A percentile compares a stretch with the other conserved stretches of the same genome.
Conservation (phyloP, 768 basidiomycete genomes). For the Suillus ampliporus region DNA sequence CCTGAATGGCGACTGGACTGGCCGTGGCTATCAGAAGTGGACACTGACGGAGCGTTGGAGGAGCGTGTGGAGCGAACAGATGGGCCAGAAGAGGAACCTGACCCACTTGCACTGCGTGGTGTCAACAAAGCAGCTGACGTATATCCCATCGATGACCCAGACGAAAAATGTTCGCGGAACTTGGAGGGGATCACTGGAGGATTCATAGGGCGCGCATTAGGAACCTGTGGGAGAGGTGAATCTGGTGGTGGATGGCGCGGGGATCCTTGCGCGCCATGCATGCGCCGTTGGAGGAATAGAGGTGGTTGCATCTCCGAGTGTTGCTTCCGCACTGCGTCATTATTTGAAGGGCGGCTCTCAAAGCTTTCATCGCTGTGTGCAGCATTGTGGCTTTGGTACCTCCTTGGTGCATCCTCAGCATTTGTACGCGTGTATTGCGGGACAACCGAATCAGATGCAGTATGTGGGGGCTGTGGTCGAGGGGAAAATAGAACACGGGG, state of each 20-base stretch:
- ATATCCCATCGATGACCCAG: constrained; percentile 30
- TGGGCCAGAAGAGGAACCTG: constrained; percentile 35
- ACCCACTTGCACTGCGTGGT: constrained; percentile 28
- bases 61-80: constrained; percentile 33
- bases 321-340: constrained; percentile 18
- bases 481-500: constrained; percentile 28
- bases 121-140: constrained; percentile 22
- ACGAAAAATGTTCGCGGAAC: constrained; percentile 40
- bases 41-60: constrained; percentile 25
- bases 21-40: constrained; percentile 13
- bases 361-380: background rate
- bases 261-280: constrained; percentile 27
- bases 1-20: constrained; percentile 17
- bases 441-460: constrained; percentile 3
- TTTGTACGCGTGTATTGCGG: constrained; percentile 13
- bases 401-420: background rate
- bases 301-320: constrained; percentile 23
- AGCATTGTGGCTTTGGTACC: background rate
- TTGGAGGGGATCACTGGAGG: constrained; percentile 27
- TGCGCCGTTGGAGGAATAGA: constrained; percentile 36
- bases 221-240: constrained; percentile 33
- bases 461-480: constrained; percentile 12
- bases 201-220: constrained; percentile 15
- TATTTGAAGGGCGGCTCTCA: constrained; percentile 16
- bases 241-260: constrained; percentile 36